Evolutionary conservation across 805 yeast species (phyloP).

Genomic region (Starmerella asiatica): DNA sequence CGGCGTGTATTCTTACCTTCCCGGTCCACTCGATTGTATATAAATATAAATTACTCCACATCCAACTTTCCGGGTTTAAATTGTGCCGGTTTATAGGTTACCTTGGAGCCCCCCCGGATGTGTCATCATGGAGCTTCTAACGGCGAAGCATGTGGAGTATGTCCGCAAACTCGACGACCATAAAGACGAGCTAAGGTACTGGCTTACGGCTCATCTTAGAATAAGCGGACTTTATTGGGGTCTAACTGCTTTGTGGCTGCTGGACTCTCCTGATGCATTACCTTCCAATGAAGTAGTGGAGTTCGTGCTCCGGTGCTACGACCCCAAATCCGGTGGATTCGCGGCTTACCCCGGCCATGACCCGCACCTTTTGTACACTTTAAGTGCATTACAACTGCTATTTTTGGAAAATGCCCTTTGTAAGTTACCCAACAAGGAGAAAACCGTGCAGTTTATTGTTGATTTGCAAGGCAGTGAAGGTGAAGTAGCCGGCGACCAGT

Average conservation of each 20-base stretch:
- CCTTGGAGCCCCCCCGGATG: neutral
- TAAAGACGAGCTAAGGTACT: constrained; percentile 56
- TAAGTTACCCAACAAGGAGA: constrained; percentile 24
- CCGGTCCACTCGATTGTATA: no score
- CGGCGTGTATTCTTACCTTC: no score
- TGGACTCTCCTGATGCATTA: constrained; percentile 45
- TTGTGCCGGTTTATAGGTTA: no score
- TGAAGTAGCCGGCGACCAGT: constrained; percentile 75
- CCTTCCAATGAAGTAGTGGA: constrained; percentile 46
- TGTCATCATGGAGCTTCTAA: constrained; percentile 14
- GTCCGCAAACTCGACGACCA: constrained; percentile 41
- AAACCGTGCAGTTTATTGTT: constrained; percentile 26
- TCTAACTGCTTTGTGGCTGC: constrained; percentile 51
- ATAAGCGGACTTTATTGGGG: constrained; percentile 95
- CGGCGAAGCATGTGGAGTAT: constrained; percentile 47
- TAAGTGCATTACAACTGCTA: constrained; percentile 75
- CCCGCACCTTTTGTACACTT: constrained; percentile 69
- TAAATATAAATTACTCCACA: no score
- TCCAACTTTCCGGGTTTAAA: no score
- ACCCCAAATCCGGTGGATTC: constrained; percentile 45
- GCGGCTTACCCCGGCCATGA: constrained; percentile 86
- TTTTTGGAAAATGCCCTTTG: constrained; percentile 50
- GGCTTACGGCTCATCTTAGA: constrained; percentile 81
- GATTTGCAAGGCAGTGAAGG: constrained; percentile 47
- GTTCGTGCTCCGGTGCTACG: constrained; percentile 58